Percentiles rank a stretch among this genome's conserved stretches.
Conservation (phyloP, 192 early-diverging fungal genomes). For the Diversispora eburnea region DNA sequence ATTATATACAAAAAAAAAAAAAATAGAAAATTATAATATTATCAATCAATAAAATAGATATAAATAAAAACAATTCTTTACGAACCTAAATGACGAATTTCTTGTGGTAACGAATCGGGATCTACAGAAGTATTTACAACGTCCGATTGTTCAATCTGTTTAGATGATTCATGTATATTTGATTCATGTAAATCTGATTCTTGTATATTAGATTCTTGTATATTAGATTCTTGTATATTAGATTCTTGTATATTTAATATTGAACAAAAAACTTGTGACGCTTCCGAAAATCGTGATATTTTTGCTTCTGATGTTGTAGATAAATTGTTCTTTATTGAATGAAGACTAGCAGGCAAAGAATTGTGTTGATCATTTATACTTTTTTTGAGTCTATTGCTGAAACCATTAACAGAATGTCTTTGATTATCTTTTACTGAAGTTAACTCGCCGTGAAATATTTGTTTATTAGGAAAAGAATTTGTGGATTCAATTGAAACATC, state of each 20-base stretch:
- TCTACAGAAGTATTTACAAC: background rate
- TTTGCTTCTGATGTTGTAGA: background rate
- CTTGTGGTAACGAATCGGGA: background rate
- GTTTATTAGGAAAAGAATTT: background rate
- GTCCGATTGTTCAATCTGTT: background rate
- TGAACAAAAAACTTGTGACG: no score
- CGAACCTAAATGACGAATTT: slow-evolving; percentile 7
- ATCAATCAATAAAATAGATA: background rate
- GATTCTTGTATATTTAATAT: no score
- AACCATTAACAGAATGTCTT: no score
- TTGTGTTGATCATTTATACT: background rate
- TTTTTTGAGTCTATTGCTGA: background rate
- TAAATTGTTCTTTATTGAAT: background rate
- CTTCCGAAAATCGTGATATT: background rate
- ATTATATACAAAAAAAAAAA: background rate
- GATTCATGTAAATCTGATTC: no score
- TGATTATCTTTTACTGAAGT: background rate
- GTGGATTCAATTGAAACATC: background rate
- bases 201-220: background rate
- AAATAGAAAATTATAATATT: background rate
- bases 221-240: background rate
- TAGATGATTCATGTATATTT: background rate
- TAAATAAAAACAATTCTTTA: background rate
- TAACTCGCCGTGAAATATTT: background rate
- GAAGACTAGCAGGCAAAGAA: background rate